Evolutionary conservation across 202 grass and related monocot genomes (phyloP).

Genomic region (Musa balbisiana): DNA sequence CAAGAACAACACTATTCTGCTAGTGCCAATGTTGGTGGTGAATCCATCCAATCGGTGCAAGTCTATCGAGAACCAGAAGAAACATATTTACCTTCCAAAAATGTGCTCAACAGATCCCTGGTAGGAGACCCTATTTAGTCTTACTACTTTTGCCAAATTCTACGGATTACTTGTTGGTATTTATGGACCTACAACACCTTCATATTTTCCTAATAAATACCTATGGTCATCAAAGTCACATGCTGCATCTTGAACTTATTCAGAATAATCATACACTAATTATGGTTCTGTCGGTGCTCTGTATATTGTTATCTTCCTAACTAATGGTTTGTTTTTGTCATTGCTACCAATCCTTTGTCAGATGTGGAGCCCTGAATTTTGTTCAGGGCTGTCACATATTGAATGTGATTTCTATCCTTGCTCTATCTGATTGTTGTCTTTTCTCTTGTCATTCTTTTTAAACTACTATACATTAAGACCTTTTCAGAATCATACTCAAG

Average conservation of each 20-base stretch:
- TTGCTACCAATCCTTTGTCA: background rate
- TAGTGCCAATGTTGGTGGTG: background rate
- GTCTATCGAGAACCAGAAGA: constrained; percentile 28
- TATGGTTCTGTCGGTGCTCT: background rate
- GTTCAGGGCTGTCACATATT: background rate
- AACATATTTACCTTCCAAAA: background rate
- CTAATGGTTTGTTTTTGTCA: background rate
- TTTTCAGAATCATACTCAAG: no score
- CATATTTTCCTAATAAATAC: background rate
- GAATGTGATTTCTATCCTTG: background rate
- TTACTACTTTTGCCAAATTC: background rate
- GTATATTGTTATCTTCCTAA: background rate
- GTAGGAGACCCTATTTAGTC: background rate
- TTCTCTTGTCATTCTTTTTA: background rate
- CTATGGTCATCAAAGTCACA: background rate
- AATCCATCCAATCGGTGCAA: constrained; percentile 13
- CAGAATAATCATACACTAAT: no score
- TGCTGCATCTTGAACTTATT: background rate
- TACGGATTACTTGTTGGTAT: background rate
- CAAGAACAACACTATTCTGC: constrained; percentile 16
- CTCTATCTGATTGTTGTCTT: background rate
- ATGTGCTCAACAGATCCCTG: background rate
- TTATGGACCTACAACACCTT: background rate
- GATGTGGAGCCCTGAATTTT: background rate
- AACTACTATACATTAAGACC: no score